Conservation (phyloP, 129 eudicot species). For the Logfia minima region DNA sequence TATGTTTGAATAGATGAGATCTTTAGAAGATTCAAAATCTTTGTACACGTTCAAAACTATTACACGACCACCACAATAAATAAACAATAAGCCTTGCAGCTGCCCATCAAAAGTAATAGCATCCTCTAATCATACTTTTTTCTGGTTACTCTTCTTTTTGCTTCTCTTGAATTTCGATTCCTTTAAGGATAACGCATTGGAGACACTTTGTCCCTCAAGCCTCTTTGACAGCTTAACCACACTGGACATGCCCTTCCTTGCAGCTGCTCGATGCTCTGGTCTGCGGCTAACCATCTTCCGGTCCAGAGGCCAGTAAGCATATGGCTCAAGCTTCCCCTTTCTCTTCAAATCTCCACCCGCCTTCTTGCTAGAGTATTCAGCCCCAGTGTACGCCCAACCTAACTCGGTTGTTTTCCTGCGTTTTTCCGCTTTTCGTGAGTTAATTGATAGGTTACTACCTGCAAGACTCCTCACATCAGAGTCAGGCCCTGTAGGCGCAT, state of each 20-base stretch:
- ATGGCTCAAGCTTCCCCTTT: slow-evolving; percentile 92
- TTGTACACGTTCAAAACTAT: neutral
- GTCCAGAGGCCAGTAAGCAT: slow-evolving; percentile 98
- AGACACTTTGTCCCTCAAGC: slow-evolving; percentile 79
- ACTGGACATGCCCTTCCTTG: slow-evolving; percentile 91
- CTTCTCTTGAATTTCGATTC: slow-evolving; percentile 41
- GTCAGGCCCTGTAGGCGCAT: slow-evolving; percentile 41
- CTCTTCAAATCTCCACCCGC: slow-evolving; percentile 93
- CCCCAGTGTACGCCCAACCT: slow-evolving; percentile 87
- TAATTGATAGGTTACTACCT: slow-evolving; percentile 36
- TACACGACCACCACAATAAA: neutral
- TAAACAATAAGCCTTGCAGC: neutral
- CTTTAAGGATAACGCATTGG: slow-evolving; percentile 59
- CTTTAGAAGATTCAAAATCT: neutral
- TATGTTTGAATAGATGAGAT: neutral
- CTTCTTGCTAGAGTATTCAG: slow-evolving; percentile 90
- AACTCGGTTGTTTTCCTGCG: slow-evolving; percentile 60
- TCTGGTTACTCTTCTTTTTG: slow-evolving; percentile 43
- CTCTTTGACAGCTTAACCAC: slow-evolving; percentile 73
- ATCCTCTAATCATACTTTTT: slow-evolving; percentile 18
- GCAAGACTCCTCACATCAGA: slow-evolving; percentile 55
- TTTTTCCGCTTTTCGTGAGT: slow-evolving; percentile 50
- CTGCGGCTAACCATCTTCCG: slow-evolving; percentile 94
- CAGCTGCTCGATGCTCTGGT: slow-evolving; percentile 92
- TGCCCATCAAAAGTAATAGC: neutral